Evolutionary conservation across 495 filamentous ascomycete genomes (phyloP), one percentile per base, ranked within the genome.

Genomic region (Echria macrotheca): DNA sequence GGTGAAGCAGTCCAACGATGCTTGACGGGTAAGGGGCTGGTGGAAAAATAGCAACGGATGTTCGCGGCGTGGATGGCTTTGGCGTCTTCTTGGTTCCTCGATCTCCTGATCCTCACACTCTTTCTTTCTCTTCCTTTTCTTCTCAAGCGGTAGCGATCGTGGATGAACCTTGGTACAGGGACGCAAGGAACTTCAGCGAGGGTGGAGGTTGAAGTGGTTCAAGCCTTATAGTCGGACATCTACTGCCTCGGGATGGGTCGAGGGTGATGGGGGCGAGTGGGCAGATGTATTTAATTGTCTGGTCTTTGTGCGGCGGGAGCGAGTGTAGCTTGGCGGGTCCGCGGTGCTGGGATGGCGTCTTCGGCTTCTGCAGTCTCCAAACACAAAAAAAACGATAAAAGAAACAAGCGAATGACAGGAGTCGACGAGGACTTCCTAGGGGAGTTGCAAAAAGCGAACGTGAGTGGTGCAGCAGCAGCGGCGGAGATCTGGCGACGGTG

Each of bases 321-420:
- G 48, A 46, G n/a, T n/a, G n/a, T n/a, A n/a, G n/a, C n/a, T n/a
- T n/a, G n/a, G n/a, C n/a, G n/a, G 31, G 28, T 40, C 36, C 31
- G 31, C 23, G 43, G 17, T 14, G 19, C 15, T 18, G 37, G 15
- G 28, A 33, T 57, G 39, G 23, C 28, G 53, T 41, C 18, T 36
- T 46, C 4, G 29, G 41, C 15, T 48, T 52, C 22, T 55, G 53
- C 14, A 49, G 38, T 69, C 55, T 58, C 60, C 61, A 64, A 65
- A 66, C 62, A 66, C 63, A 58, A 61, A 64, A 65, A 67, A 62
- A 72, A n/a, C n/a, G n/a, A n/a, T n/a, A n/a, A 66, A 60, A 55
- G 54, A 70, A 62, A 65, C 53, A 73, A 79, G 76, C 74, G 75
- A 80, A 73, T 77, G 77, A 78, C 74, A 78, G 77, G 77, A 80